phyloP scores from a whole-genome alignment of 2,329 filamentous ascomycete genomes.

The Davidsoniella eucalypti region DNA sequence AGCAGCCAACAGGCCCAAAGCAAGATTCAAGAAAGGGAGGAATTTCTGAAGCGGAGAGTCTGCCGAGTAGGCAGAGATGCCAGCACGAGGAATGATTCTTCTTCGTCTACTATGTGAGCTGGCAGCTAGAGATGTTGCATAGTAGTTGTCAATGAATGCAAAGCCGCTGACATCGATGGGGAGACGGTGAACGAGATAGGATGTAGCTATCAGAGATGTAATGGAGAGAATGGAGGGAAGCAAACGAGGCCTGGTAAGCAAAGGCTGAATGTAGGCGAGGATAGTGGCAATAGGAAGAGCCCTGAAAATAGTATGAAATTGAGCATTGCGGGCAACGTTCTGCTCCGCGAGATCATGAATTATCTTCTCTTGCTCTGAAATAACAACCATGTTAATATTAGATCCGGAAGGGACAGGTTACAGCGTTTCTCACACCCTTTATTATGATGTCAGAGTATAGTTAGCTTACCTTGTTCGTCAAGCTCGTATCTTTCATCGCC shows the following conservation, averaged over 20 bases:
- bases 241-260: constrained; percentile 20
- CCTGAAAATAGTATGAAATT: constrained; percentile 42
- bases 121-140: constrained; percentile 14
- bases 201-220: constrained; percentile 45
- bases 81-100: constrained; percentile 11
- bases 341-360: constrained; percentile 37
- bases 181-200: constrained; percentile 41
- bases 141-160: constrained; percentile 28
- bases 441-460: not conserved
- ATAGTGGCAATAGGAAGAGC: constrained; percentile 39
- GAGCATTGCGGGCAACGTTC: constrained; percentile 40
- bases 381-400: not conserved
- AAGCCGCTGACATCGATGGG: constrained; percentile 40
- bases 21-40: constrained; percentile 44
- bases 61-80: constrained; percentile 1
- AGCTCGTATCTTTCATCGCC: constrained; percentile 44
- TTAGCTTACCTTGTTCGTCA: constrained; percentile 52
- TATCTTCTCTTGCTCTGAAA: constrained; percentile 45
- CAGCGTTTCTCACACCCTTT: not conserved
- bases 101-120: constrained; percentile 11
- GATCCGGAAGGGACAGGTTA: not conserved
- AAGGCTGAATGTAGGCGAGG: constrained; percentile 36
- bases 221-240: constrained; percentile 36
- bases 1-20: constrained; percentile 35
- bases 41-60: constrained; percentile 36